Evolutionary conservation across 73 alveolate genomes (phyloP), one percentile per base, ranked within the genome.

Genomic region (Paramecium pentaurelia): DNA sequence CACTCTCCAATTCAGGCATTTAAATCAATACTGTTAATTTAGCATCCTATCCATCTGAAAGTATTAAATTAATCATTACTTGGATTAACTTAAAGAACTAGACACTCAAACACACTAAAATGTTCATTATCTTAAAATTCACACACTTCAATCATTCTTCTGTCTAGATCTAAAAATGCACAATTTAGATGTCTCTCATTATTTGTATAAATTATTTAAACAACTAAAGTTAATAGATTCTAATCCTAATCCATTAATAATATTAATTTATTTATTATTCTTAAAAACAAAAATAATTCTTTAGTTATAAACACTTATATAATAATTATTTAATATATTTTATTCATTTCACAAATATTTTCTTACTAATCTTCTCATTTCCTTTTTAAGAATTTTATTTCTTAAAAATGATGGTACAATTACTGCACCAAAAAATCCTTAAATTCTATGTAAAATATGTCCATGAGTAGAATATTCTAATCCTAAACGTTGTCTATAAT

Each of bases 51-150:
- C 92, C 73, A 34, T 90, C 77, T 18, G 88, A 92, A 20, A 80
- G 30, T 42, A 80, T 80, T 18, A 45, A 44, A 80, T 11, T n/a
- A 14, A 8, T 38, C 54, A 36, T 71, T 89, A 49, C 88, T 84
- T 95, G 95, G 95, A 90, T 95, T 45, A 86, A 85, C 77, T 93
- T 89, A 85, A 44, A 96, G 94, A 42, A 96, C 95, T n/a, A 96
- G 84, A 34, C 96, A 92, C 68, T 96, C 98, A 54, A 95, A 86
- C 70, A 93, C 95, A 7, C 97, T 94, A 86, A 93, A 96, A 91
- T 96, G 96, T 80, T 96, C 98, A 51, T 95, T 96, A 71, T 96
- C 98, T 60, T 93, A 58, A 83, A 96, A 96, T 89, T 95, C 97
- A 25, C 97, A 77, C 0, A 96, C 93, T 80, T 90, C 93, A 84